Percentiles rank a stretch among this genome's conserved stretches.
Conservation (phyloP, 2,329 filamentous ascomycete species). For the Cladophialophora carrionii region DNA sequence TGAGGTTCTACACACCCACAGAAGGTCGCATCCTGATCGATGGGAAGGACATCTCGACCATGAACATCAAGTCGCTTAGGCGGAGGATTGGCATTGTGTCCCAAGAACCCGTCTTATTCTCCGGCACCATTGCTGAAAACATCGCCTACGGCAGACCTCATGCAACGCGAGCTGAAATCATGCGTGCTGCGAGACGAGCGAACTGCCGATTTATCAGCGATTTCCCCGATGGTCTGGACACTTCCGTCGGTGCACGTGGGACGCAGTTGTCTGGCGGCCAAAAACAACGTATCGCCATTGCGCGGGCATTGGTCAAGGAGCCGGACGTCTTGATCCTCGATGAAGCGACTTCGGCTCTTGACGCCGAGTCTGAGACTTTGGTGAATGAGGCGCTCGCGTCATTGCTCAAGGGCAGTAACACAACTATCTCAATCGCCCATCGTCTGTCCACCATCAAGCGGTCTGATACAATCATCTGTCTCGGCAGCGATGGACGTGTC, state of each 20-base stretch:
- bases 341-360: slow-evolving; percentile 92
- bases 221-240: slow-evolving; percentile 93
- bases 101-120: slow-evolving; percentile 93
- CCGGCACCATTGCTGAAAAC: slow-evolving; percentile 74
- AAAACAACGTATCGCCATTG: slow-evolving; percentile 97
- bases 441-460: slow-evolving; percentile 94
- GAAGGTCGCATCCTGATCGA: slow-evolving; percentile 78
- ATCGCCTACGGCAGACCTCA: slow-evolving; percentile 87
- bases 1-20: slow-evolving; percentile 88
- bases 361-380: slow-evolving; percentile 94
- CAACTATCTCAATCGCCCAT: slow-evolving; percentile 96
- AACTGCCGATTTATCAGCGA: slow-evolving; percentile 98
- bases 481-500: slow-evolving; percentile 82
- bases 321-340: slow-evolving; percentile 97
- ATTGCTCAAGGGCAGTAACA: slow-evolving; percentile 83
- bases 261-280: slow-evolving; percentile 94
- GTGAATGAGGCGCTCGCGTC: slow-evolving; percentile 87
- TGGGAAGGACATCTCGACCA: slow-evolving; percentile 75
- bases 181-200: slow-evolving; percentile 83
- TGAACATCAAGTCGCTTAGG: slow-evolving; percentile 93
- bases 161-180: slow-evolving; percentile 77
- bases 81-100: slow-evolving; percentile 93
- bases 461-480: slow-evolving; percentile 90
- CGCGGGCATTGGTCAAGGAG: slow-evolving; percentile 88
- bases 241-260: slow-evolving; percentile 86